Evolutionary conservation across 345 rosid species (phyloP), one percentile per base, ranked within the genome.

Genomic region (Linum trigynum): DNA sequence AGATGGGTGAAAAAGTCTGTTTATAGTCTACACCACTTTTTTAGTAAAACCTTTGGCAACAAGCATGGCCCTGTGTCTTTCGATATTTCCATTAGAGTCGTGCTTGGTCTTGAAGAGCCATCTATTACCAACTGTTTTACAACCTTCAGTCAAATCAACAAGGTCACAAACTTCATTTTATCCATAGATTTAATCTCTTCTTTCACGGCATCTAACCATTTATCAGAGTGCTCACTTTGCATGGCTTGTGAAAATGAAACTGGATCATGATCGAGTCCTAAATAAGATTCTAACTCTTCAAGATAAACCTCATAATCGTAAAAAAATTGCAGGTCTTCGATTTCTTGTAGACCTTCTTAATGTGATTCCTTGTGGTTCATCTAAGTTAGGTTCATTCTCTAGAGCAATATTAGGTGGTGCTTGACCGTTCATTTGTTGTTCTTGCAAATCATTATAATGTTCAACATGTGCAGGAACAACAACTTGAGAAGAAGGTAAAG

Each of bases 221-320:
- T 62, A 38, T n/a, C 41, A 62, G 23, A 62, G n/a, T 39, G 45
- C 4, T 62, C 1, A 38, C 4, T 11, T 62, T 38, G 2, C 14
- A 62, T 62, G 45, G 41, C 65, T 62, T 38, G 51, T 9, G 7
- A 11, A 41, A 38, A 62, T 62, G 51, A 62, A 62, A 38, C 51
- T 62, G 51, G 51, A 23, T 23, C 32, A 23, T 23, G 32, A 23
- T 23, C 32, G 32, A 23, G 32, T 23, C 32, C 1, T 23, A 23
- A 23, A 23, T 23, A 23, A 23, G 32, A 23, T 23, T 23, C 32
- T 23, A 23, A 23, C 32, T 23, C 32, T 23, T 23, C 0, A 23
- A 23, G 32, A 23, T 23, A 23, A 23, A 23, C 32, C 32, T 23
- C 32, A 39, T 62, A 42, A 38, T 39, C 11, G 5, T 62, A 11